Conservation (phyloP, 176 grass and related monocot species). For the Musa acuminata region DNA sequence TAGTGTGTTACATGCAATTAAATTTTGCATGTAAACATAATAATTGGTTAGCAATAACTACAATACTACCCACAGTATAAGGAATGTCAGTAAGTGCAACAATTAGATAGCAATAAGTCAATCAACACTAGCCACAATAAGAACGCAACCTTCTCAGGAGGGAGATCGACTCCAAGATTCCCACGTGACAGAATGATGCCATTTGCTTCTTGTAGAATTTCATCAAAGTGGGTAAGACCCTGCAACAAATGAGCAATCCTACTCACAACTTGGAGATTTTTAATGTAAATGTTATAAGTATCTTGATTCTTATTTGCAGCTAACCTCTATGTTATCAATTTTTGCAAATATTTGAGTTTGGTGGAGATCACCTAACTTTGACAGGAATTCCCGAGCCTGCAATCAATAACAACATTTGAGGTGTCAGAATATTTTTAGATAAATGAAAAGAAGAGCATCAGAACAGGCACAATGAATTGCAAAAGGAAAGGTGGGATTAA, state of each 20-base stretch:
- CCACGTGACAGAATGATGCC: constrained; percentile 96
- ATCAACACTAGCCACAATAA: neutral
- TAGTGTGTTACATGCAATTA: no score
- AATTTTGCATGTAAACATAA: no score
- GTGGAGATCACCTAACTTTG: constrained; percentile 75
- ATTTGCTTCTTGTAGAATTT: constrained; percentile 81
- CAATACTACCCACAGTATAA: neutral
- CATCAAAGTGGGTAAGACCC: constrained; percentile 97
- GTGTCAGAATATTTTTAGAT: neutral
- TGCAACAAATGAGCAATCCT: constrained; percentile 27
- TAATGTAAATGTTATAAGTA: neutral
- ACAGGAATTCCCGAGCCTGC: constrained; percentile 83
- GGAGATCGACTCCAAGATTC: constrained; percentile 89
- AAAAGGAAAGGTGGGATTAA: neutral
- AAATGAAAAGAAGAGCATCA: neutral
- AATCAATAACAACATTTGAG: neutral
- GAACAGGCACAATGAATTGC: neutral
- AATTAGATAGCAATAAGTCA: neutral
- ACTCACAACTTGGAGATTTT: neutral
- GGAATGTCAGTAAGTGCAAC: neutral
- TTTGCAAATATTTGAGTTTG: constrained; percentile 98
- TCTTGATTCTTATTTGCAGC: constrained; percentile 1
- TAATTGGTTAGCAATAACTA: neutral
- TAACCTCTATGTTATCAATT: constrained; percentile 96
- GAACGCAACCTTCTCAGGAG: constrained; percentile 67